These are phyloP conservation scores for Excoecaria agallocha DNA, from an alignment of 345 rosid genomes.

Conservation along the genomic window DNA sequence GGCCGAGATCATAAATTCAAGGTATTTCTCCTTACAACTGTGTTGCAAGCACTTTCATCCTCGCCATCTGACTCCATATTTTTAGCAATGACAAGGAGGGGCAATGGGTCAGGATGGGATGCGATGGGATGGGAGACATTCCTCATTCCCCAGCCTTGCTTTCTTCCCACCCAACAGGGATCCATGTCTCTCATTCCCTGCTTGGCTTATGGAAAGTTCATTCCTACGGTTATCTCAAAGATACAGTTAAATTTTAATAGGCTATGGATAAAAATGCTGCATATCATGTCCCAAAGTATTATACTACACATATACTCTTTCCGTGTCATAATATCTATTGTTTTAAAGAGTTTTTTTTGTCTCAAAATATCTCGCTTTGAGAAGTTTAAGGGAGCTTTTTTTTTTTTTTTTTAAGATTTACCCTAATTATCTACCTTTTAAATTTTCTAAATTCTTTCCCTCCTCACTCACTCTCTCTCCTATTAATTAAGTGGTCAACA, in stretches of 20 bases:
- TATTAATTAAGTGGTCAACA: no score
- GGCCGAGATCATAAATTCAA: constrained; percentile 95
- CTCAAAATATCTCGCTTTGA: no score
- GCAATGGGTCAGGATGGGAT: background rate
- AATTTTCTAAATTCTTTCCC: no score
- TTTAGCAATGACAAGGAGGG: background rate
- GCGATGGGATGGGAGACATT: no score
- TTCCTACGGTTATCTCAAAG: background rate
- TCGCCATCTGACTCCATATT: background rate
- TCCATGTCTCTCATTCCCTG: background rate
- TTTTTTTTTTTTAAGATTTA: no score
- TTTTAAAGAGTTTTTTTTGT: no score
- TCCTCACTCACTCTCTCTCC: no score
- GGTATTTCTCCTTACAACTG: constrained; percentile 44
- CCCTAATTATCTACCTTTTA: no score
- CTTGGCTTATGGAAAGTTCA: background rate
- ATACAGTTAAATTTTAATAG: background rate
- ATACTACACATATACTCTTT: no score
- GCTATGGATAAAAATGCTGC: background rate
- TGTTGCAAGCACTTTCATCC: background rate
- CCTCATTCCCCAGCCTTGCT: background rate
- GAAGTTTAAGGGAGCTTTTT: no score
- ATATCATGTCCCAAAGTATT: no score
- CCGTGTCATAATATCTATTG: no score
- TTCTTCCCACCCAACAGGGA: background rate